Evolutionary conservation across 192 early-diverging fungal species (phyloP).

Genomic region (Backusella tuberculispora): DNA sequence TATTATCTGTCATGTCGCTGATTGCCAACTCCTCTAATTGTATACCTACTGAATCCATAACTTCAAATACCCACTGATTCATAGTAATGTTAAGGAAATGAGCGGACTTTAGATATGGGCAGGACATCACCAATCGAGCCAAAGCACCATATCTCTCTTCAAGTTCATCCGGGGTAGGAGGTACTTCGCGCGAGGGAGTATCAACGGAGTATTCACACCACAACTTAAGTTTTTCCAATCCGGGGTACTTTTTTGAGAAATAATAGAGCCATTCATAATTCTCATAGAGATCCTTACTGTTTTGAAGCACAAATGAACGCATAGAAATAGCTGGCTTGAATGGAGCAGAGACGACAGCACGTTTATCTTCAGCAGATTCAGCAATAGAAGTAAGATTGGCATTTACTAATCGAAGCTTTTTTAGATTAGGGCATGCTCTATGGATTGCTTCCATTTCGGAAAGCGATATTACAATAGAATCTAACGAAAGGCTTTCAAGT

Average conservation of each 20-base stretch:
- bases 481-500: constrained; percentile 13
- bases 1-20: constrained; percentile 21
- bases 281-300: constrained; percentile 1
- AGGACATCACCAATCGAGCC: background rate
- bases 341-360: too few species aligned
- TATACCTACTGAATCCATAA: background rate
- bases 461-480: constrained; percentile 11
- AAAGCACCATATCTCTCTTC: constrained; percentile 6
- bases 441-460: constrained; percentile 19
- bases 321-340: background rate
- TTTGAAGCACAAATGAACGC: background rate
- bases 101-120: background rate
- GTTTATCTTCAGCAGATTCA: background rate
- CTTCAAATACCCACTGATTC: constrained; percentile 5
- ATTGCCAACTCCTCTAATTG: background rate
- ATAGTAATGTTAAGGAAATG: constrained; percentile 2
- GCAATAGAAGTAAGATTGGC: background rate
- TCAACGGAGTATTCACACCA: constrained; percentile 19
- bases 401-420: constrained; percentile 2
- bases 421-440: constrained; percentile 7
- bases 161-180: background rate
- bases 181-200: background rate
- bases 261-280: constrained; percentile 20
- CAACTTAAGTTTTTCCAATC: background rate
- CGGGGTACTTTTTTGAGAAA: constrained; percentile 3